Evolutionary conservation across 2,329 filamentous ascomycete genomes (phyloP).

Genomic region (Pestalotiopsis sp.): DNA sequence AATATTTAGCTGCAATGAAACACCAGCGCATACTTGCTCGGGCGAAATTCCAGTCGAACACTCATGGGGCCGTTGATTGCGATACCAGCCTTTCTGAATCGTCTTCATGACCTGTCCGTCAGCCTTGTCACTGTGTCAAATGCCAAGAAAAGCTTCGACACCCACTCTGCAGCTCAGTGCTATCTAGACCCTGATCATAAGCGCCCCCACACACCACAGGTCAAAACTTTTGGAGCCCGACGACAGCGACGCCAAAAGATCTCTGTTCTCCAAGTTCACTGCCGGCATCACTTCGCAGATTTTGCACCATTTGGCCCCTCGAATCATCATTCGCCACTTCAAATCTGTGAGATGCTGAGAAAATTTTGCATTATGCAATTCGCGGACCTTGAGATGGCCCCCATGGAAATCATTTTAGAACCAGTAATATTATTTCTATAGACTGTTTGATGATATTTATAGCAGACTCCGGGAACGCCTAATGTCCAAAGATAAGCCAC

Average conservation of each 20-base stretch:
- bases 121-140: neutral
- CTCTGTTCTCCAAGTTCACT: no score
- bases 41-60: neutral
- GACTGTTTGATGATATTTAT: slow-evolving; percentile 3
- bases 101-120: neutral
- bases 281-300: no score
- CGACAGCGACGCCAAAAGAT: no score
- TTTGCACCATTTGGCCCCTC: no score
- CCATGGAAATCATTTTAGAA: neutral
- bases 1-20: neutral
- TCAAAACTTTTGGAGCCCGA: no score
- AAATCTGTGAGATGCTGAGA: no score
- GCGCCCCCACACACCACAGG: no score
- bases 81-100: neutral
- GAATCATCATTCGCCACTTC: no score
- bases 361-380: neutral
- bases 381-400: neutral
- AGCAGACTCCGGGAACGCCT: neutral
- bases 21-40: neutral
- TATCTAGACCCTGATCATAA: no score
- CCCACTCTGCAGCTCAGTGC: no score
- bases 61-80: neutral
- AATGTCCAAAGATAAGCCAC: neutral
- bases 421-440: neutral
- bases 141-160: neutral